phyloP scores from a whole-genome alignment of 306 rosid genomes.

The Cucurbita pepo region DNA sequence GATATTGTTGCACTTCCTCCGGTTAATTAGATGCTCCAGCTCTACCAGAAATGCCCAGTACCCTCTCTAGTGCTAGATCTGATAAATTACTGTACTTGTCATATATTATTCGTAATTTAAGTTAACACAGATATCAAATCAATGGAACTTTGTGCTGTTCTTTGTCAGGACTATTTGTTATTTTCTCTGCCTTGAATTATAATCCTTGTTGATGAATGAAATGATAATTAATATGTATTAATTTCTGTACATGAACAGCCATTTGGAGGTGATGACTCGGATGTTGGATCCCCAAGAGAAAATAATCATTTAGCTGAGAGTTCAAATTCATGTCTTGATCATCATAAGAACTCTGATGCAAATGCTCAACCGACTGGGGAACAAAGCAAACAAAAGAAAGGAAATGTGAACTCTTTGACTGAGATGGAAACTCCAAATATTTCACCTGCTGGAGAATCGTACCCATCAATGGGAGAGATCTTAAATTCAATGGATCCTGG shows the following conservation, averaged over 20 bases:
- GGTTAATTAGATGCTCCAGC: background rate
- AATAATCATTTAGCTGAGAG: slow-evolving; percentile 42
- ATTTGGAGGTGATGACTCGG: slow-evolving; percentile 66
- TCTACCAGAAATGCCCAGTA: background rate
- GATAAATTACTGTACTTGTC: background rate
- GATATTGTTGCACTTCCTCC: background rate
- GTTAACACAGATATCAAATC: background rate
- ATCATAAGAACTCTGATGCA: slow-evolving; percentile 22
- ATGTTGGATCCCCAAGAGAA: slow-evolving; percentile 64
- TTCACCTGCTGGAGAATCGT: slow-evolving; percentile 53
- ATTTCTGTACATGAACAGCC: slow-evolving; percentile 32
- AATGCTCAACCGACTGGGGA: slow-evolving; percentile 37
- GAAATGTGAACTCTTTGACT: slow-evolving; percentile 26
- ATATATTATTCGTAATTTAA: background rate
- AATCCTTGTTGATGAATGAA: background rate
- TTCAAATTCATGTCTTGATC: slow-evolving; percentile 30
- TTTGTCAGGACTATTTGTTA: background rate
- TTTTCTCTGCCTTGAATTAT: background rate
- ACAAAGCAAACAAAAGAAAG: slow-evolving; percentile 40
- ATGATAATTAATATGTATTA: background rate
- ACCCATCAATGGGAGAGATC: slow-evolving; percentile 83
- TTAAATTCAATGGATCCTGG: slow-evolving; percentile 70
- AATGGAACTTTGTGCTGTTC: background rate
- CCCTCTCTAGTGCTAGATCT: background rate
- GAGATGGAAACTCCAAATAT: slow-evolving; percentile 39